These are phyloP conservation scores for Aspergillus aculeatinus DNA, from an alignment of 2,329 filamentous ascomycete species.

Conservation along the genomic window DNA sequence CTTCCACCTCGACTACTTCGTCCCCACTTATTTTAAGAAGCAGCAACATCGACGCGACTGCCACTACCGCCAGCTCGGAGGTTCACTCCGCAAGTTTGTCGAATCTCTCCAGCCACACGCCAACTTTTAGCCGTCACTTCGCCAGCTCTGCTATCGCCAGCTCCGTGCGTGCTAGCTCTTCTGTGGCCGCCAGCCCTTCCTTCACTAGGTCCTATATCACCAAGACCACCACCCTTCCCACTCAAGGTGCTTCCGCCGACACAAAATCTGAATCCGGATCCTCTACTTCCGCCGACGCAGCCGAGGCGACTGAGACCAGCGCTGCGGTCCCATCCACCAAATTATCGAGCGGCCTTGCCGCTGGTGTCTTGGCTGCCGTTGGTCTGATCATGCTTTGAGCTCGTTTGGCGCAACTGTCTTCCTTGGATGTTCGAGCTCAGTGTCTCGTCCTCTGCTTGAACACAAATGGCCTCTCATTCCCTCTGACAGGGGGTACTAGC, in stretches of 20 bases:
- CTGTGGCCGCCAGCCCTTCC: not conserved
- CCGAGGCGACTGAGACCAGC: slow-evolving; percentile 19
- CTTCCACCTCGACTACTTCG: slow-evolving; percentile 14
- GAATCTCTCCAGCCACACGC: slow-evolving; percentile 3
- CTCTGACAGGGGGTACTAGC: not conserved
- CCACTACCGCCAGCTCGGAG: slow-evolving; percentile 15
- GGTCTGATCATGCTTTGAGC: slow-evolving; percentile 36
- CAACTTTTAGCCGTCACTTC: slow-evolving; percentile 10
- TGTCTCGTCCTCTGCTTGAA: not conserved
- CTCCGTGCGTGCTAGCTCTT: not conserved
- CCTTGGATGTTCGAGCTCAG: not conserved
- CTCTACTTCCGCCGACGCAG: slow-evolving; percentile 2
- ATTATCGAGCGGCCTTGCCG: slow-evolving; percentile 29
- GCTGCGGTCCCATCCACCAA: slow-evolving; percentile 24
- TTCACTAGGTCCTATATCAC: slow-evolving; percentile 22
- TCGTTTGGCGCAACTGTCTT: not conserved
- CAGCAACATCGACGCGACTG: not conserved
- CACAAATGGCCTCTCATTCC: not conserved
- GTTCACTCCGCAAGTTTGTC: slow-evolving; percentile 11
- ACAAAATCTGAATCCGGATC: not conserved
- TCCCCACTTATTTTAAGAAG: slow-evolving; percentile 12
- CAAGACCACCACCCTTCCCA: slow-evolving; percentile 16
- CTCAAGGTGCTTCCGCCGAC: slow-evolving; percentile 6
- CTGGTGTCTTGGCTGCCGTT: slow-evolving; percentile 32
- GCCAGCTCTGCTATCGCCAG: slow-evolving; percentile 7